These are phyloP conservation scores for Heliocybe sulcata DNA, from an alignment of 1,284 basidiomycete genomes.

Conservation along the genomic window DNA sequence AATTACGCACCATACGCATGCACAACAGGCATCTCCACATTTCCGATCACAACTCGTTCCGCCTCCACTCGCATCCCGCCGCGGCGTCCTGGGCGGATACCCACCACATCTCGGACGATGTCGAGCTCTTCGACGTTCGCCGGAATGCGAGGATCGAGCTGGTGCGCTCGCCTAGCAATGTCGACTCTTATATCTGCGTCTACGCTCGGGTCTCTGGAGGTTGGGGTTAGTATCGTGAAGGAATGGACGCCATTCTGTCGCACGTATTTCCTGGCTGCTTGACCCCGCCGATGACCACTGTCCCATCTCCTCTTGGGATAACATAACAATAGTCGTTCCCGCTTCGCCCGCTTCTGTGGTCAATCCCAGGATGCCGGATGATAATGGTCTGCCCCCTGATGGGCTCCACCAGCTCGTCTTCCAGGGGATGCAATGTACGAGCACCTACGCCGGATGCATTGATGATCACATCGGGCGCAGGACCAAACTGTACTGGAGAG, in stretches of 20 bases:
- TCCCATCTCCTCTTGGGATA: not conserved
- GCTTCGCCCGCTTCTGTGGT: not conserved
- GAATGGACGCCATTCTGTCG: not conserved
- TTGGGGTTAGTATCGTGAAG: not conserved
- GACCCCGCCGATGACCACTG: not conserved
- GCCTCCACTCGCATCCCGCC: not conserved
- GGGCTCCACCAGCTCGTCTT: not conserved
- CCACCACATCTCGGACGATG: not conserved
- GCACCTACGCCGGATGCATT: not conserved
- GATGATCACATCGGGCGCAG: not conserved
- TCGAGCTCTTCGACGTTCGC: not conserved
- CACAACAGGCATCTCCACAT: not conserved
- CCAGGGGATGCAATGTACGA: not conserved
- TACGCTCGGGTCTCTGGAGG: not conserved
- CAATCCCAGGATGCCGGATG: not conserved
- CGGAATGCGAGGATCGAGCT: not conserved
- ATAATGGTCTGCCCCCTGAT: not conserved
- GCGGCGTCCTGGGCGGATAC: not conserved
- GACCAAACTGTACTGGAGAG: not conserved
- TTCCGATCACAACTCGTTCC: not conserved
- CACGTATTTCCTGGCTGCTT: not conserved
- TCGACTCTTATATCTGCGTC: not conserved
- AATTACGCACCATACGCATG: not conserved
- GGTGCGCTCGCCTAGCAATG: not conserved
- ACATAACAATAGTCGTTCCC: slow-evolving; percentile 3